Evolutionary conservation across 163 green algal genomes (phyloP).

Genomic region (Scenedesmus sp.): DNA sequence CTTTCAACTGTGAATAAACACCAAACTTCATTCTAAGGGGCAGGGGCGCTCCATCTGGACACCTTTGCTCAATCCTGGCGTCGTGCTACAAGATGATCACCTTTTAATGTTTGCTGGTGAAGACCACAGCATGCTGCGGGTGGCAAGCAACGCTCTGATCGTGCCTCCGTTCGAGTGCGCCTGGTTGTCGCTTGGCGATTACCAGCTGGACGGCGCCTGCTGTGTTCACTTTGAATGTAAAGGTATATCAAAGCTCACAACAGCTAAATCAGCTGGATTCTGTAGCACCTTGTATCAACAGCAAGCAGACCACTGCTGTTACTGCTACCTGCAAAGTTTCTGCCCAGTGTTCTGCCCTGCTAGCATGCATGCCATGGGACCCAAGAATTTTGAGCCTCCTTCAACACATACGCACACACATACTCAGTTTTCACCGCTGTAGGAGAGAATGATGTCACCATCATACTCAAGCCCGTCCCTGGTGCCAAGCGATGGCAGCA

Average conservation of each 20-base stretch:
- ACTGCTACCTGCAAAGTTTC: background rate
- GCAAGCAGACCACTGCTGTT: background rate
- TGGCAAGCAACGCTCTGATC: conserved; percentile 64
- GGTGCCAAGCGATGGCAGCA: conserved; percentile 86
- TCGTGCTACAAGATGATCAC: background rate
- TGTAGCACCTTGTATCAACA: background rate
- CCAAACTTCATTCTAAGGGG: too few relatives aligned
- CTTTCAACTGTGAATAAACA: too few relatives aligned
- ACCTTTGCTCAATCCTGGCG: background rate
- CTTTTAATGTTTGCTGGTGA: background rate
- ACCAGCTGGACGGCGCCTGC: conserved; percentile 45
- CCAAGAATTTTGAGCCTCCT: background rate
- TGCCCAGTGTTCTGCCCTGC: background rate
- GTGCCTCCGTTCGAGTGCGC: conserved; percentile 92
- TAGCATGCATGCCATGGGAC: background rate
- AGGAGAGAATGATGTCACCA: conserved; percentile 89
- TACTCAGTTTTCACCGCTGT: background rate
- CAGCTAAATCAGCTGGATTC: background rate
- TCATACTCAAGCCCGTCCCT: conserved; percentile 85
- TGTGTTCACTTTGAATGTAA: conserved; percentile 50
- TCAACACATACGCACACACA: background rate
- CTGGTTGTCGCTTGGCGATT: conserved; percentile 84
- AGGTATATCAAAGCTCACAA: background rate
- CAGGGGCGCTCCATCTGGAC: too few relatives aligned
- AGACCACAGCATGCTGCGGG: conserved; percentile 39